phyloP scores from a whole-genome alignment of 306 rosid genomes.

The Senna tora region DNA sequence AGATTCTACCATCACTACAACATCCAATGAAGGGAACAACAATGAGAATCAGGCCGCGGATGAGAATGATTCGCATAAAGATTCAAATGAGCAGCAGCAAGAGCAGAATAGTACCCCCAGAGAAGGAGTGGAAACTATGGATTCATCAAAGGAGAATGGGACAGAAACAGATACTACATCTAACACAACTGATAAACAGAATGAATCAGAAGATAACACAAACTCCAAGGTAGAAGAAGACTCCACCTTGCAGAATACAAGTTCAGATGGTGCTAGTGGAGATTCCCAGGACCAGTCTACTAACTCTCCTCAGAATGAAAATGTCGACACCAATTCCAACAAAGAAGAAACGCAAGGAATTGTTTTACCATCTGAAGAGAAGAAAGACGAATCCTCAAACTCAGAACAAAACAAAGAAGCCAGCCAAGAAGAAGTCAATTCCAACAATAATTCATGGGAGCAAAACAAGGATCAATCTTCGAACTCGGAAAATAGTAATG shows the following conservation, averaged over 20 bases:
- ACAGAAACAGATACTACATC: slow-evolving; percentile 39
- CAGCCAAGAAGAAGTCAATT: slow-evolving; percentile 40
- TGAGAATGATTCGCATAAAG: slow-evolving; percentile 45
- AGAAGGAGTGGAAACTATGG: slow-evolving; percentile 29
- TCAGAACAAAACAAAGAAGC: slow-evolving; percentile 23
- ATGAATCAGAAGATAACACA: slow-evolving; percentile 45
- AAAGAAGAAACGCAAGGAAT: slow-evolving; percentile 47
- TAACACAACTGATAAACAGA: slow-evolving; percentile 37
- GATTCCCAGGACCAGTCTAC: slow-evolving; percentile 45
- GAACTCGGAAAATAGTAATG: slow-evolving; percentile 45
- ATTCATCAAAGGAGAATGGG: slow-evolving; percentile 37
- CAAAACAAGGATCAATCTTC: slow-evolving; percentile 49
- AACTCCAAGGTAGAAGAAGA: slow-evolving; percentile 52
- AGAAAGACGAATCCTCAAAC: slow-evolving; percentile 51
- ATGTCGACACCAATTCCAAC: slow-evolving; percentile 38
- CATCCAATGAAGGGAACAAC: slow-evolving; percentile 43
- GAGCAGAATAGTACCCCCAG: slow-evolving; percentile 35
- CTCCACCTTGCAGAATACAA: slow-evolving; percentile 42
- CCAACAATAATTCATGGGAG: slow-evolving; percentile 47
- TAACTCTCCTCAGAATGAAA: slow-evolving; percentile 40
- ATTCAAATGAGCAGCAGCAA: slow-evolving; percentile 40
- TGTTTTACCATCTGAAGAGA: slow-evolving; percentile 50
- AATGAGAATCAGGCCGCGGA: slow-evolving; percentile 42
- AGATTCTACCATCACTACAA: slow-evolving; percentile 40
- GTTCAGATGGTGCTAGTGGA: slow-evolving; percentile 37